These are phyloP conservation scores for Dactylellina cionopaga DNA, from an alignment of 2,329 filamentous ascomycete genomes.

Conservation along the genomic window DNA sequence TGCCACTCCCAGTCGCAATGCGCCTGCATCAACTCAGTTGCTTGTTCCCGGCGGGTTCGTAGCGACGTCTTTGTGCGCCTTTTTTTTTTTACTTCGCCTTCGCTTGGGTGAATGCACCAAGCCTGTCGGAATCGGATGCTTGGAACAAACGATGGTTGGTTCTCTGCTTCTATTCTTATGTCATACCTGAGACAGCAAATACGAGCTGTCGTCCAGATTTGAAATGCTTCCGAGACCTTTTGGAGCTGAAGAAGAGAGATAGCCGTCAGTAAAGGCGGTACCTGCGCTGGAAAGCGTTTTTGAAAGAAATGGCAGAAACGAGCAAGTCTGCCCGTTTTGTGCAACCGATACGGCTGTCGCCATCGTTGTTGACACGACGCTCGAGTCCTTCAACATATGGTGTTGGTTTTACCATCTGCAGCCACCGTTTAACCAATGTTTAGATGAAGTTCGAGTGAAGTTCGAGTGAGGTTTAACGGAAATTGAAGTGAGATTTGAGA, in stretches of 20 bases:
- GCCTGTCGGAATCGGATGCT: conserved; percentile 35
- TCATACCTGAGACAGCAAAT: conserved; percentile 27
- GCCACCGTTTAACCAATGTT: no score
- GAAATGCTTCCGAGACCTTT: conserved; percentile 1
- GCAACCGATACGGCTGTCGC: no score
- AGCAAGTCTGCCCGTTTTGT: no score
- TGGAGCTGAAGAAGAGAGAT: conserved; percentile 7
- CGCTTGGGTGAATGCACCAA: conserved; percentile 36
- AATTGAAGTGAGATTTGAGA: no score
- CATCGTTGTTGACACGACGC: no score
- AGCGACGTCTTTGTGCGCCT: not conserved
- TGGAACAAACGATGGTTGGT: no score
- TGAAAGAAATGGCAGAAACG: no score
- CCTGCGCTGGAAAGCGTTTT: not conserved
- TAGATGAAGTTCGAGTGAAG: no score
- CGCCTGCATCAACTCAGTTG: conserved; percentile 8
- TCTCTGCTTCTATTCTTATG: conserved; percentile 39
- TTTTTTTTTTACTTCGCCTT: conserved; percentile 17
- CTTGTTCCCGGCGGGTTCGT: not conserved
- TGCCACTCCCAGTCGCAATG: not conserved
- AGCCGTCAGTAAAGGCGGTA: not conserved
- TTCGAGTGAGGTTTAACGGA: no score
- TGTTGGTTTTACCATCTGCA: no score
- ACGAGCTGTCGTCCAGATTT: not conserved
- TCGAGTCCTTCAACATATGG: no score